phyloP scores from a whole-genome alignment of 2,329 filamentous ascomycete genomes.

The Colletotrichum destructivum region DNA sequence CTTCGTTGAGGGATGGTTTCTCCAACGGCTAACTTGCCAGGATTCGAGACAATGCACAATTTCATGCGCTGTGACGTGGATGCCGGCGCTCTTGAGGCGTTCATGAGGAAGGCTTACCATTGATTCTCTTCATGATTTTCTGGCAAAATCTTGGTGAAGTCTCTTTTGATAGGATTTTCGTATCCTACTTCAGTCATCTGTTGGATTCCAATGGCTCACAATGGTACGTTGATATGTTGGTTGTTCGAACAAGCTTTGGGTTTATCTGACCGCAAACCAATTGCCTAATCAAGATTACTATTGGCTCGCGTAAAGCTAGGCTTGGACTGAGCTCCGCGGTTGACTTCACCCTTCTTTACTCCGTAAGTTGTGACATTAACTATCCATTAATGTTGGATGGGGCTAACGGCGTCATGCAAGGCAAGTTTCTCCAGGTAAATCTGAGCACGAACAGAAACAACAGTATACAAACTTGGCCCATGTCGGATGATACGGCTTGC shows the following conservation, averaged over 20 bases:
- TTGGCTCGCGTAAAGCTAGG: no score
- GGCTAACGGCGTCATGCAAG: neutral
- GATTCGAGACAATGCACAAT: no score
- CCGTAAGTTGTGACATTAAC: neutral
- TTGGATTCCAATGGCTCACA: neutral
- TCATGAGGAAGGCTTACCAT: neutral
- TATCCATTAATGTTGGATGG: neutral
- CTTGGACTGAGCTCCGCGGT: neutral
- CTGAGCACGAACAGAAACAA: neutral
- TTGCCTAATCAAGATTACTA: neutral
- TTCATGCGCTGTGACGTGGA: neutral
- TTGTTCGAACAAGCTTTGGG: neutral
- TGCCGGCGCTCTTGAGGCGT: neutral
- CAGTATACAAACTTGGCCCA: neutral
- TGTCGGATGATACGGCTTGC: slow-evolving; percentile 9
- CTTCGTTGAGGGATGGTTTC: no score
- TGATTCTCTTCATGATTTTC: neutral
- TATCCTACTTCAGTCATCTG: no score
- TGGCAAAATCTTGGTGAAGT: neutral
- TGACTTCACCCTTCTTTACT: no score
- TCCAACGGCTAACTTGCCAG: no score
- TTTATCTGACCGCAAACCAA: neutral
- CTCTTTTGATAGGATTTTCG: no score
- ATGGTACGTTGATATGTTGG: neutral
- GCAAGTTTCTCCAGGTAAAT: neutral